phyloP scores from a whole-genome alignment of 2,329 filamentous ascomycete species.

The Penicillium sp. region DNA sequence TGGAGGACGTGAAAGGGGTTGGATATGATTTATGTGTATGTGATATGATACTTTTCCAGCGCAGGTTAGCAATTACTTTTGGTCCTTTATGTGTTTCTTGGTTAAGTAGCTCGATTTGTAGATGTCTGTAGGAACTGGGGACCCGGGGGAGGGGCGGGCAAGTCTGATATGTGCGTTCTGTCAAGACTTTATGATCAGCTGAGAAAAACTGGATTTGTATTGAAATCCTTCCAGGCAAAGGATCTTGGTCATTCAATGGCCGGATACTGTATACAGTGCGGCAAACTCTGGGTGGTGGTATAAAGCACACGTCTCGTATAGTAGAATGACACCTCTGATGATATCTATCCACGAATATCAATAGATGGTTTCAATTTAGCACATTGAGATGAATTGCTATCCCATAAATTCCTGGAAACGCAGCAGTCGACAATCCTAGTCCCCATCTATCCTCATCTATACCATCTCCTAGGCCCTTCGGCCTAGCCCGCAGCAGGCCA shows the following conservation, averaged over 20 bases:
- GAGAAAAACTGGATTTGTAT: not conserved
- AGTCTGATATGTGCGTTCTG: not conserved
- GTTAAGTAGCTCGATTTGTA: not conserved
- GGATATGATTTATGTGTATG: conserved; percentile 16
- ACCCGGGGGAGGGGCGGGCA: not conserved
- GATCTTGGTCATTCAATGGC: not conserved
- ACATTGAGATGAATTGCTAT: not conserved
- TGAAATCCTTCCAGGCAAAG: not conserved
- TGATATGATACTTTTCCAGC: conserved; percentile 14
- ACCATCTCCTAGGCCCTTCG: conserved; percentile 3
- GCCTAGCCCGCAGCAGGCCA: conserved; percentile 8
- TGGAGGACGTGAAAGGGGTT: conserved; percentile 1
- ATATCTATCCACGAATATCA: no score
- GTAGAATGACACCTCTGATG: not conserved
- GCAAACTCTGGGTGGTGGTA: not conserved
- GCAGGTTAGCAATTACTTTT: conserved; percentile 8
- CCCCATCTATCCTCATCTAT: not conserved
- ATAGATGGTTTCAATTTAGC: not conserved
- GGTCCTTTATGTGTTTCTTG: not conserved
- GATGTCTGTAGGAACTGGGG: not conserved
- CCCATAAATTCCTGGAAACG: no score
- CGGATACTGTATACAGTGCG: not conserved
- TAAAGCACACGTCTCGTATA: not conserved
- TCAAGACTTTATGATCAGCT: not conserved
- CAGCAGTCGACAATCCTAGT: not conserved